Percentiles rank a stretch among this genome's conserved stretches.
These are phyloP conservation scores for Porphyra umbilicalis DNA, from an alignment of 31 red algal genomes.

Conservation along the genomic window DNA sequence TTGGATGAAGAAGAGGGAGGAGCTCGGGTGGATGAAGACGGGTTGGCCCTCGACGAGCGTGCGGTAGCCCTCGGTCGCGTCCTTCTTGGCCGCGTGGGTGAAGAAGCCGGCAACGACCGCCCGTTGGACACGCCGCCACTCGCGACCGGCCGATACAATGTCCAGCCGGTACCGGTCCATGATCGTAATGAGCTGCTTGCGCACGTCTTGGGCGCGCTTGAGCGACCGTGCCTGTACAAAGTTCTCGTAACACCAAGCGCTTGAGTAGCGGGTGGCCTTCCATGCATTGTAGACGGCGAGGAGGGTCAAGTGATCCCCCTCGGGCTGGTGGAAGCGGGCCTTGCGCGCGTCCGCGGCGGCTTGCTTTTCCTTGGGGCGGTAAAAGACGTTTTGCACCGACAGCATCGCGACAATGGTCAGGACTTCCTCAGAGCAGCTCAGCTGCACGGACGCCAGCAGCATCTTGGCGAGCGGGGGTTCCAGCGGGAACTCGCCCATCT, in stretches of 20 bases:
- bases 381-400: constrained; percentile 80
- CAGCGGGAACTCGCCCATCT: constrained; percentile 87
- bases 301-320: constrained; percentile 88
- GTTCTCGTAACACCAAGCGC: constrained; percentile 93
- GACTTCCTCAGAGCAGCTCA: constrained; percentile 82
- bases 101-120: constrained; percentile 94
- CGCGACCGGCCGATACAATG: constrained; percentile 51
- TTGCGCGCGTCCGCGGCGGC: constrained; percentile 83
- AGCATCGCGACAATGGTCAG: constrained; percentile 92
- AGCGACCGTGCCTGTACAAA: constrained; percentile 84
- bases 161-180: constrained; percentile 84
- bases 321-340: constrained; percentile 78
- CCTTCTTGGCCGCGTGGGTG: constrained; percentile 87
- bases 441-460: constrained; percentile 84
- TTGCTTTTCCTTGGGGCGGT: constrained; percentile 90
- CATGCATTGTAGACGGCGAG: constrained; percentile 83
- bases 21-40: constrained; percentile 94
- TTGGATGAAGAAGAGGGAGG: constrained; percentile 68
- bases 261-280: constrained; percentile 66
- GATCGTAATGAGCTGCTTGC: constrained; percentile 91
- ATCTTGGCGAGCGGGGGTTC: constrained; percentile 85
- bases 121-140: constrained; percentile 65
- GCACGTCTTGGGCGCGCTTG: constrained; percentile 79
- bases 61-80: constrained; percentile 82
- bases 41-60: constrained; percentile 68